These are phyloP conservation scores for Colletotrichum sp. DNA, from an alignment of 2,329 filamentous ascomycete genomes.

Conservation along the genomic window DNA sequence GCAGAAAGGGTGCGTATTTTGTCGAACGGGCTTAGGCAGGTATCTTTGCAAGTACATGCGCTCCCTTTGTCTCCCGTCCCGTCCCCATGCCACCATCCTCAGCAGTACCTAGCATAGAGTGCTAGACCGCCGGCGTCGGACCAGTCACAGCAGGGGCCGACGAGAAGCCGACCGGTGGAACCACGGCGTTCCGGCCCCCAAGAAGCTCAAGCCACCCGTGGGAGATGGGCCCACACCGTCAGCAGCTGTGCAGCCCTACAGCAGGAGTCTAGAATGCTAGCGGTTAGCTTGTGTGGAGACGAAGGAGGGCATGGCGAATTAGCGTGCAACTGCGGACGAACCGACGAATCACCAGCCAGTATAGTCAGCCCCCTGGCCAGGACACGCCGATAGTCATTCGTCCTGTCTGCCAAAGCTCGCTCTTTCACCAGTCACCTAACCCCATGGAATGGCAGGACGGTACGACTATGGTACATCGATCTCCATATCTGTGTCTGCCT, in stretches of 20 bases:
- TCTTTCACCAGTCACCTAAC: background rate
- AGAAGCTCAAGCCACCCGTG: background rate
- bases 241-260: slow-evolving; percentile 17
- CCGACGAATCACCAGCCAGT: background rate
- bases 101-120: background rate
- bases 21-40: background rate
- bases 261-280: background rate
- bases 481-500: background rate
- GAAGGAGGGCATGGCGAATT: background rate
- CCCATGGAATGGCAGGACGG: background rate
- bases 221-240: background rate
- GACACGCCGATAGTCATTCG: background rate
- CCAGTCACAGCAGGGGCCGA: background rate
- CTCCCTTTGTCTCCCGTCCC: background rate
- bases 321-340: background rate
- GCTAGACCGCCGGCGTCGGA: background rate
- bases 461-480: background rate
- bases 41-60: background rate
- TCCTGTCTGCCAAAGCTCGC: background rate
- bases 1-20: background rate
- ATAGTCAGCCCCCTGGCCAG: background rate
- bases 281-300: background rate
- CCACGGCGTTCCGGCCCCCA: background rate
- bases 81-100: background rate
- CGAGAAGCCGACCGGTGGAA: background rate